These are phyloP conservation scores for Musa balbisiana DNA, from an alignment of 202 grass and related monocot genomes.

Conservation along the genomic window DNA sequence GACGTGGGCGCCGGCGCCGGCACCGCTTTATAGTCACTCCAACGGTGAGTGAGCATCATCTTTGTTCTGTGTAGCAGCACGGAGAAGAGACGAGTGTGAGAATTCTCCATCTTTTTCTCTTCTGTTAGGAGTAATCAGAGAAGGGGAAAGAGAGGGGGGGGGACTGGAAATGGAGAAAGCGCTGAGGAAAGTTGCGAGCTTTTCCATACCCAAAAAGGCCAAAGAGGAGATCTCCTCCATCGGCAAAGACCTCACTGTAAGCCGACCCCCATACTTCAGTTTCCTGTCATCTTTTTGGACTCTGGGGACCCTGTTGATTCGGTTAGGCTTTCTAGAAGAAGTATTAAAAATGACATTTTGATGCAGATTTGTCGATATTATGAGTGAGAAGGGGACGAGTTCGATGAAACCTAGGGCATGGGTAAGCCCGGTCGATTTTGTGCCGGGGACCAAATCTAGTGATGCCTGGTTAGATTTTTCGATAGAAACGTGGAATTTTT, in stretches of 20 bases:
- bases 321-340: background rate
- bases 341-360: background rate
- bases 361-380: background rate
- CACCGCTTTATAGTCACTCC: too few species aligned
- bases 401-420: background rate
- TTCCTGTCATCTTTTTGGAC: too few species aligned
- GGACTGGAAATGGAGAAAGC: slow-evolving; percentile 75
- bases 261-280: background rate
- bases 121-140: too few species aligned
- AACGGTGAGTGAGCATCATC: too few species aligned
- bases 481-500: background rate
- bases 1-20: too few species aligned
- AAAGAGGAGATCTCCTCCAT: slow-evolving; percentile 97
- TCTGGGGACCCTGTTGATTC: background rate
- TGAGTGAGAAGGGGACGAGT: background rate
- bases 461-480: background rate
- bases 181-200: slow-evolving; percentile 86
- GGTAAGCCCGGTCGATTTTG: background rate
- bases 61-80: too few species aligned
- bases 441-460: background rate
- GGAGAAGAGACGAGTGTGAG: too few species aligned
- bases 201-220: slow-evolving; percentile 80
- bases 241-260: slow-evolving; percentile 76
- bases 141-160: background rate
- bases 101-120: background rate